A percentile compares a stretch with the other conserved stretches of the same genome.
Conservation (phyloP, 2,329 filamentous ascomycete genomes). For the Colletotrichum sp. region DNA sequence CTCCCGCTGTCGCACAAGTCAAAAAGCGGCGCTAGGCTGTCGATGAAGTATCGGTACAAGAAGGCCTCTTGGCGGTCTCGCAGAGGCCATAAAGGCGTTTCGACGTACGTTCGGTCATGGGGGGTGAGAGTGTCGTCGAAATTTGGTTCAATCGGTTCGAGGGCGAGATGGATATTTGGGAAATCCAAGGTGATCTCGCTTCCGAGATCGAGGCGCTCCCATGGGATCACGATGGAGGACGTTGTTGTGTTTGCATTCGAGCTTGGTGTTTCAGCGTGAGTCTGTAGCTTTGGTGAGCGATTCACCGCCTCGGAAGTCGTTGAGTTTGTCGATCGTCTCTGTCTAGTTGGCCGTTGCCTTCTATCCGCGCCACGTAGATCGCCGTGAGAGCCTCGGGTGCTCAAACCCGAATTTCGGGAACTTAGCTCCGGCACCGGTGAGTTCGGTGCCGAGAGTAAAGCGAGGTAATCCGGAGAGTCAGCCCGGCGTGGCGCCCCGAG, state of each 20-base stretch:
- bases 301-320: background rate
- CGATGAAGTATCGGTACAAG: slow-evolving; percentile 30
- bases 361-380: background rate
- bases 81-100: slow-evolving; percentile 13
- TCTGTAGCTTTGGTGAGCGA: background rate
- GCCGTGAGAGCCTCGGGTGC: background rate
- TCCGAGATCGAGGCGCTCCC: background rate
- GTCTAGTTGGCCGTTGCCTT: background rate
- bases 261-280: background rate
- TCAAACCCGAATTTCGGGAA: background rate
- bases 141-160: slow-evolving; percentile 6
- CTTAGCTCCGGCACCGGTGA: background rate
- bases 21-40: slow-evolving; percentile 30
- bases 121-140: background rate
- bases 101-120: slow-evolving; percentile 8
- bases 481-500: background rate
- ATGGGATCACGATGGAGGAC: background rate
- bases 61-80: slow-evolving; percentile 30
- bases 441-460: background rate
- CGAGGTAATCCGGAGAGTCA: background rate
- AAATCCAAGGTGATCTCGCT: background rate
- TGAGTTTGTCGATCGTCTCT: background rate
- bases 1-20: slow-evolving; percentile 31
- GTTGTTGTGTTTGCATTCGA: background rate
- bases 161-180: background rate